phyloP scores from a whole-genome alignment of 2,329 filamentous ascomycete species.

The Paraconiothyrium brasiliense region DNA sequence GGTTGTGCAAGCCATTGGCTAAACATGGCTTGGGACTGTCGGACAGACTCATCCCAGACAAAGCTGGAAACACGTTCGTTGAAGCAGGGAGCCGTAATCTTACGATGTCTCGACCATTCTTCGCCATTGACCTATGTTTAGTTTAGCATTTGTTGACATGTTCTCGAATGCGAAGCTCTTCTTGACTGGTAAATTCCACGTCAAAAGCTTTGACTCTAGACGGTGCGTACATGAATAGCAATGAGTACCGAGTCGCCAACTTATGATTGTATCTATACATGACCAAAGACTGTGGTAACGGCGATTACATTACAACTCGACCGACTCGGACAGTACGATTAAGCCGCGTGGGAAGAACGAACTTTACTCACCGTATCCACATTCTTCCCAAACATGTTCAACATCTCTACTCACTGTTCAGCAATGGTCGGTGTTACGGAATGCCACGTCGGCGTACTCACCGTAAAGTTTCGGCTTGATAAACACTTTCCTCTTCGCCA shows the following conservation, averaged over 20 bases:
- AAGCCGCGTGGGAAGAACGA: background rate
- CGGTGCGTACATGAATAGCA: no score
- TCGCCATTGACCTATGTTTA: constrained; percentile 26
- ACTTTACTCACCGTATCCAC: constrained; percentile 28
- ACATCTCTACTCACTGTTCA: constrained; percentile 16
- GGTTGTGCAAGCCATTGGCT: constrained; percentile 30
- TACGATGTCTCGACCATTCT: constrained; percentile 57
- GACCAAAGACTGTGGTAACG: no score
- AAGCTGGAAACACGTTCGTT: constrained; percentile 54
- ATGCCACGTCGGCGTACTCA: constrained; percentile 15
- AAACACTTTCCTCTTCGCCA: constrained; percentile 32
- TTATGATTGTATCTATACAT: no score
- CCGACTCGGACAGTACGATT: no score
- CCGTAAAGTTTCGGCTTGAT: constrained; percentile 33
- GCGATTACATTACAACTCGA: no score
- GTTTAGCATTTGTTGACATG: constrained; percentile 1
- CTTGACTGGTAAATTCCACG: background rate
- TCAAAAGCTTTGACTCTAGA: background rate
- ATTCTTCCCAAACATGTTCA: constrained; percentile 32
- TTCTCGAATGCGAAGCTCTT: background rate
- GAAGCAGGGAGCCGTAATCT: constrained; percentile 54
- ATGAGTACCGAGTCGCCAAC: no score
- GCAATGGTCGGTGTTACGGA: background rate
- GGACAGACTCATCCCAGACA: constrained; percentile 66
- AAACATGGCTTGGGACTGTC: constrained; percentile 59